Base-by-base conservation (phyloP, 257 asterid species). In the Solanum boliviense region DNA sequence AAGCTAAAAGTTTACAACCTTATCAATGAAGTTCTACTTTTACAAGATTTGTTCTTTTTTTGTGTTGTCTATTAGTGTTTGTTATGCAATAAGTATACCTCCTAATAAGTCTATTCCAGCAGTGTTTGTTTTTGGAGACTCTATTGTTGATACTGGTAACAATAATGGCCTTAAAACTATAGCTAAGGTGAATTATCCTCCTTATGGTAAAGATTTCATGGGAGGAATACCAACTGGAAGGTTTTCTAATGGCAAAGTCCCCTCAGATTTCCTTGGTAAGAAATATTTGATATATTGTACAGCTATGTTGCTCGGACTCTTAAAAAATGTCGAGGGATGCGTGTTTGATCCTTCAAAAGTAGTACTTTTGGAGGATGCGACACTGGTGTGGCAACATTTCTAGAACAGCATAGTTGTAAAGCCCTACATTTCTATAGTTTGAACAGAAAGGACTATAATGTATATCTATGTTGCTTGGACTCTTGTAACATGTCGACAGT, bases 211-310 rank as follows among this genome's bases (percentile, higher is more conserved):
- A 75, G 95, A 94, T 78, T 94, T 94, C 72, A 86, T 89, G 87
- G 95, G 95, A 25, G 96, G 95, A 75, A 83, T 21, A 27, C 93
- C 95, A 9, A 94, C 98, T 0, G 98, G 98, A 21, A 87, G 96
- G 70, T 94, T 89, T 90, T 91, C 93, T 18, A 88, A 94, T 74
- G 98, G 96, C 39, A 94, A 91, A 91, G 95, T 93, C 35, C 96
- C 96, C 3, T 32, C 96, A 0, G 98, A 94, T 82, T 88, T 94
- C 35, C 6, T 94, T 52, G 96, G 96, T 94, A 91, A 84, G 85
- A 44, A 44, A 16, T 11, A 13, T n/a, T 76, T 39, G 10, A 75
- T 8, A 18, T 32, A 72, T 72, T 72, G 52, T 36, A 21, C 6
- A 5, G 0, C 31, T 35, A 74, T 35, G 5, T 74, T 74, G 82